Percentiles rank a stretch among this genome's conserved stretches.
phyloP scores from a whole-genome alignment of 331 rosid species.

The Saraca asoca region DNA sequence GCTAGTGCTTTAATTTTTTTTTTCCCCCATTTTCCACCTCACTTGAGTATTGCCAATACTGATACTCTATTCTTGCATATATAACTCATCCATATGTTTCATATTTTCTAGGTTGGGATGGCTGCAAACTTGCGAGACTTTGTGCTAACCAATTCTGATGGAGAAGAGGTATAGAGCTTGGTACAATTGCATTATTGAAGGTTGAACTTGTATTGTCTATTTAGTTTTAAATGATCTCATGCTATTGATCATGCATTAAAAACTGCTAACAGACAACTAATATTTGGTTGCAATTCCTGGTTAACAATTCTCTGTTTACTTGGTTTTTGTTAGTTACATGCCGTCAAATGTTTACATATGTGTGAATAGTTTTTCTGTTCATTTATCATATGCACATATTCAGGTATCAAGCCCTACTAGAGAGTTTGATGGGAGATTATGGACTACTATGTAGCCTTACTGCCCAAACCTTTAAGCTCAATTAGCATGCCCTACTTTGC shows the following conservation, averaged over 20 bases:
- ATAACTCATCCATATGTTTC: conserved; percentile 23
- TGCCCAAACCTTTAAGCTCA: too few relatives aligned
- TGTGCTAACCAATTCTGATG: conserved; percentile 69
- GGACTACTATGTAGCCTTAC: too few relatives aligned
- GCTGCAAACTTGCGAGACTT: conserved; percentile 88
- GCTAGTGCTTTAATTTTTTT: conserved; percentile 6
- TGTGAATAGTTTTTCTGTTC: too few relatives aligned
- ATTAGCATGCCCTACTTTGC: background rate
- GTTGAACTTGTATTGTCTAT: conserved; percentile 26
- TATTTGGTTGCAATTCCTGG: too few relatives aligned
- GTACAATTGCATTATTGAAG: conserved; percentile 23
- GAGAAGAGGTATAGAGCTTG: conserved; percentile 68
- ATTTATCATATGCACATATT: too few relatives aligned
- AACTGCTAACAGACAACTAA: too few relatives aligned
- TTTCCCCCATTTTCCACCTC: background rate
- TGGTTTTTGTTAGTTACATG: too few relatives aligned
- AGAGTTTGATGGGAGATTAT: too few relatives aligned
- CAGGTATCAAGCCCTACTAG: too few relatives aligned
- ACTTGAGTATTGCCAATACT: background rate
- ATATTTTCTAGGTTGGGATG: conserved; percentile 71
- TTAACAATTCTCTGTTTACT: too few relatives aligned
- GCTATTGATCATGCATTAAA: too few relatives aligned
- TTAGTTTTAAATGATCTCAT: background rate
- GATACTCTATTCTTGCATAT: conserved; percentile 1
- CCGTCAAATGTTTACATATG: too few relatives aligned